These are phyloP conservation scores for Colletotrichum trifolii DNA, from an alignment of 2,329 filamentous ascomycete genomes.

Conservation along the genomic window DNA sequence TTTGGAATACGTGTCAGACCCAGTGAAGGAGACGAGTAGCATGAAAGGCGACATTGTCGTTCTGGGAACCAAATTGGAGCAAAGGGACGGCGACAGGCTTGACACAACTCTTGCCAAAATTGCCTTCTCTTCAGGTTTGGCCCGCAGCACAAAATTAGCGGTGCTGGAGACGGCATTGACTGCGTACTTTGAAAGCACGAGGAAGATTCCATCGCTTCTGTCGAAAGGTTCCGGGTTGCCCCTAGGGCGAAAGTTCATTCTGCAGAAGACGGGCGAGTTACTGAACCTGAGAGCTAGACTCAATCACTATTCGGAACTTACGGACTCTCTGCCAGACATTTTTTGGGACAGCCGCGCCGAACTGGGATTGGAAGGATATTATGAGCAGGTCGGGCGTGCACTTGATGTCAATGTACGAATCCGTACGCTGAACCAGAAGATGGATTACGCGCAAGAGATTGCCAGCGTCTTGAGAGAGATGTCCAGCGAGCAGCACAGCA, in stretches of 20 bases:
- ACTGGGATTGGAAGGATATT: constrained; percentile 91
- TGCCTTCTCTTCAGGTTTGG: constrained; percentile 93
- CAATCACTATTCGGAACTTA: constrained; percentile 96
- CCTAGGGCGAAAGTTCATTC: constrained; percentile 76
- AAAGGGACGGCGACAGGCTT: constrained; percentile 56
- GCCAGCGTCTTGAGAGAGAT: constrained; percentile 88
- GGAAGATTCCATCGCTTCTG: constrained; percentile 82
- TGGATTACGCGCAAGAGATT: constrained; percentile 98
- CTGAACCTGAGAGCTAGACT: constrained; percentile 89
- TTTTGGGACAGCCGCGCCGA: constrained; percentile 96
- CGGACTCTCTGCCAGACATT: constrained; percentile 92
- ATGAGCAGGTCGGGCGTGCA: constrained; percentile 90
- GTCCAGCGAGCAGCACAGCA: constrained; percentile 88
- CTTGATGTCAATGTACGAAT: constrained; percentile 93
- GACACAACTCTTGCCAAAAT: constrained; percentile 87
- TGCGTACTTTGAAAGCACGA: constrained; percentile 88
- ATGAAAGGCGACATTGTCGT: constrained; percentile 91
- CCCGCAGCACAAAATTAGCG: constrained; percentile 91
- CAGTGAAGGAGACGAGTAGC: constrained; percentile 75
- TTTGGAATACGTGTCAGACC: constrained; percentile 86
- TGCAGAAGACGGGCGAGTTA: constrained; percentile 93
- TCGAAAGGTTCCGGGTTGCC: constrained; percentile 66
- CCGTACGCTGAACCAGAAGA: constrained; percentile 92
- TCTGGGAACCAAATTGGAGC: constrained; percentile 77
- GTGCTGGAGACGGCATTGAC: constrained; percentile 87